Evolutionary conservation across 208 protist species (phyloP), one percentile per base, ranked within the genome.

Genomic region (Trypanosoma platydactyli): DNA sequence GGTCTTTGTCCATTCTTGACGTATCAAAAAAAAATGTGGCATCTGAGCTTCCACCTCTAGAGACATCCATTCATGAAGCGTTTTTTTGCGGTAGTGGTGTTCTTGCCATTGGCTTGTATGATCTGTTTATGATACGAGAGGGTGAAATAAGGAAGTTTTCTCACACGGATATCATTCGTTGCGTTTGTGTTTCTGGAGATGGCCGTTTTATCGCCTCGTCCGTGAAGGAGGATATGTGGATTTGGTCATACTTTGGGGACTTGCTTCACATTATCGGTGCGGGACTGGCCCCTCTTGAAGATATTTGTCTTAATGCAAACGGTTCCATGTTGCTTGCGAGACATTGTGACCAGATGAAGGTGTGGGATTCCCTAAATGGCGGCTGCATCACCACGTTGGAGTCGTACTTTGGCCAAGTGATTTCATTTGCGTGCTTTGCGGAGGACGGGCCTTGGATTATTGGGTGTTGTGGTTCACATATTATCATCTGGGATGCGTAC

Each of bases 211-310:
- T 92, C 27, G 84, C 86, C 25, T 82, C 84, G 40, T 84, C 71
- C 63, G 81, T 88, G 9, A 79, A 78, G 50, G 68, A 68, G 25
- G 70, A 77, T 61, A 68, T 94, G 35, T 86, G 77, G 70, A 65
- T 92, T n/a, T 94, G 89, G 89, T 87, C 70, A 35, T 57, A 71
- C 18, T 59, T 71, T 20, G 89, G 89, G 18, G 75, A 86, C 33
- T 71, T 94, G 41, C 76, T 94, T 44, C 84, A 95, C 62, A 58
- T 78, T 20, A 68, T 92, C 15, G 77, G 80, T 50, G 40, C 71
- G 5, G 83, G 83, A 9, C 41, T 77, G 20, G 87, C 78, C 58
- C 80, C 85, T 22, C 62, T 95, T 57, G 77, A 81, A 20, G 67
- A 62, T 48, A 62, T 93, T 54, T 57, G 64, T 62, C 83, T 95